A percentile compares a stretch with the other conserved stretches of the same genome.
phyloP scores from a whole-genome alignment of 2,329 filamentous ascomycete species.

The Tympanopsis confertula region DNA sequence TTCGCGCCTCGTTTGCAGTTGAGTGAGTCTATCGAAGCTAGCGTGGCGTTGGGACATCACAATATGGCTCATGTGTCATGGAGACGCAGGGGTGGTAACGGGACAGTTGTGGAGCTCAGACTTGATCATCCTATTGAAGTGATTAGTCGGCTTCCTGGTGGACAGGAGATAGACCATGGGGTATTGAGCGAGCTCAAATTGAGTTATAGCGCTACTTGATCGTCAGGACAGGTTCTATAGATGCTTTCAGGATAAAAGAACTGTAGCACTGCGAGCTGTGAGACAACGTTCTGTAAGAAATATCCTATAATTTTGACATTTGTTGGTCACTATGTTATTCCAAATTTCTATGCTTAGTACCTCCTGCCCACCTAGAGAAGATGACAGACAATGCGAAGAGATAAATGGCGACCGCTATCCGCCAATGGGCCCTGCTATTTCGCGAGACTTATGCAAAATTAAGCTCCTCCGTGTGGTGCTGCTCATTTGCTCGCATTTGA shows the following conservation, averaged over 20 bases:
- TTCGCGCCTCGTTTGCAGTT: constrained; percentile 15
- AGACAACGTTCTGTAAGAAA: too few relatives aligned
- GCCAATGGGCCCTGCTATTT: too few relatives aligned
- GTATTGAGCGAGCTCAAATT: constrained; percentile 4
- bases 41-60: constrained; percentile 10
- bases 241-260: too few relatives aligned
- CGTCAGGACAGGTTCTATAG: too few relatives aligned
- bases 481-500: constrained; percentile 9
- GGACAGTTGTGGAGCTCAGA: constrained; percentile 5
- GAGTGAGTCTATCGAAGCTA: constrained; percentile 9
- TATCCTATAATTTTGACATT: too few relatives aligned
- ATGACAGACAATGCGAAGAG: too few relatives aligned
- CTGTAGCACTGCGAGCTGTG: too few relatives aligned
- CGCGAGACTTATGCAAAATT: background rate
- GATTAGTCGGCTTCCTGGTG: constrained; percentile 6
- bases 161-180: constrained; percentile 7
- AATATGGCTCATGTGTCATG: constrained; percentile 12
- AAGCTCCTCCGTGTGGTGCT: constrained; percentile 2
- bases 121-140: constrained; percentile 6
- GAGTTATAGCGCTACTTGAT: too few relatives aligned
- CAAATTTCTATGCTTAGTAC: too few relatives aligned
- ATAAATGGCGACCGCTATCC: too few relatives aligned
- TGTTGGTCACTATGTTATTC: too few relatives aligned
- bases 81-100: constrained; percentile 3
- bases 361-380: too few relatives aligned